Evolutionary conservation across 1,284 basidiomycete species (phyloP).

Genomic region (Inonotus hispidus): DNA sequence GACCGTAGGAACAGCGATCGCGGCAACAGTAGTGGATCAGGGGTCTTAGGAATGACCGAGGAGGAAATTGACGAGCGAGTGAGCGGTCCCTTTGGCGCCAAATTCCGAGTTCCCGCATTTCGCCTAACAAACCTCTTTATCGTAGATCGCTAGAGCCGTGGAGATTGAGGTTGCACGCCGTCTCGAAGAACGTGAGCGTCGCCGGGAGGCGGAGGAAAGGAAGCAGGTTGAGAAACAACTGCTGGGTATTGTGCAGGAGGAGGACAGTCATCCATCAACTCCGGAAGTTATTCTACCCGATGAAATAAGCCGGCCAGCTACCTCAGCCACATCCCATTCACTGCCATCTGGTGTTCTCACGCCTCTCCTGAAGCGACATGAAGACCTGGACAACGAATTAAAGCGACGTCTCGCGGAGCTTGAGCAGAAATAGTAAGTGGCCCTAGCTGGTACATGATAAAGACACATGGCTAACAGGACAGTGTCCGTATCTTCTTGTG

Average conservation of each 20-base stretch:
- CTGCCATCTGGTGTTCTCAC: constrained; percentile 55
- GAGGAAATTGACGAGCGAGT: constrained; percentile 69
- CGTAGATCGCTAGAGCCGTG: constrained; percentile 63
- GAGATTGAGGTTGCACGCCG: constrained; percentile 66
- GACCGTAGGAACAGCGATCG: not conserved
- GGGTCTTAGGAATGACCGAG: constrained; percentile 41
- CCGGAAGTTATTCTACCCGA: constrained; percentile 12
- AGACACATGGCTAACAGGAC: constrained; percentile 13
- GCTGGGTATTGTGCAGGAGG: constrained; percentile 1
- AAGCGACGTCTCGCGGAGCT: constrained; percentile 57
- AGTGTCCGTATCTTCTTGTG: constrained; percentile 17
- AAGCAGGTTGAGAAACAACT: constrained; percentile 22
- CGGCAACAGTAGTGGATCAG: constrained; percentile 7
- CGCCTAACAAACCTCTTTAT: constrained; percentile 14
- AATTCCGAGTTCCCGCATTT: not conserved
- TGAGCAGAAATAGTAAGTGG: constrained; percentile 62
- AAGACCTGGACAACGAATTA: constrained; percentile 62
- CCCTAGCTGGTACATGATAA: not conserved
- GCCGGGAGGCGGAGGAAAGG: constrained; percentile 32
- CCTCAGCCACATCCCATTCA: constrained; percentile 22
- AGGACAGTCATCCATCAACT: constrained; percentile 15
- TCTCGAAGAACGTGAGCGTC: constrained; percentile 52
- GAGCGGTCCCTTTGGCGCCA: constrained; percentile 22
- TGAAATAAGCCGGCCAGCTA: constrained; percentile 9
- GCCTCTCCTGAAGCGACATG: constrained; percentile 54